A percentile compares a stretch with the other conserved stretches of the same genome.
Conservation (phyloP, 108 stramenopile genomes). For the Tribonema minus region DNA sequence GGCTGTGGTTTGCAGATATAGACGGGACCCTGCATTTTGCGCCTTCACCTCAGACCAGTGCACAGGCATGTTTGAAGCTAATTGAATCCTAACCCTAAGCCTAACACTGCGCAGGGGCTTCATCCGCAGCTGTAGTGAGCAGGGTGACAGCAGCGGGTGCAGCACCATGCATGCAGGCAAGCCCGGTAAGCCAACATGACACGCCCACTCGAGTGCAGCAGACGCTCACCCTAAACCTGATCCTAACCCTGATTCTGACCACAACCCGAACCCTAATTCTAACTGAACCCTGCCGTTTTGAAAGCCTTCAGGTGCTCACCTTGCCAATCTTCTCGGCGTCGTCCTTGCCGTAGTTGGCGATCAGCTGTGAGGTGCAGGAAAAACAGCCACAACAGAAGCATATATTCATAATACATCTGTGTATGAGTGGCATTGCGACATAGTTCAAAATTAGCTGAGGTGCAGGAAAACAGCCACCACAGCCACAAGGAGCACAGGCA, state of each 20-base stretch:
- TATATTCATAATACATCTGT: no score
- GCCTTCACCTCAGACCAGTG: neutral
- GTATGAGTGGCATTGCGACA: no score
- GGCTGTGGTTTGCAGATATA: neutral
- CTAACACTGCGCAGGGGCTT: no score
- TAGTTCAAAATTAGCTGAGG: no score
- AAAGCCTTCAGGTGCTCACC: neutral
- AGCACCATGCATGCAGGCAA: neutral
- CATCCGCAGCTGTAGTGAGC: no score
- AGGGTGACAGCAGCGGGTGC: neutral
- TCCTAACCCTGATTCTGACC: neutral
- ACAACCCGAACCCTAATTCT: neutral
- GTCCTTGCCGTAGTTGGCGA: slow-evolving; percentile 77
- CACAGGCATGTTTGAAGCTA: neutral
- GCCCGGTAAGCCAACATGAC: neutral
- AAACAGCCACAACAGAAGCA: no score
- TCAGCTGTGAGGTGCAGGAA: no score
- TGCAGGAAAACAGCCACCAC: no score
- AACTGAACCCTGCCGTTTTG: neutral
- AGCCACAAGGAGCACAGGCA: no score
- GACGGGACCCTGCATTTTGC: neutral
- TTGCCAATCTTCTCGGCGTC: slow-evolving; percentile 63
- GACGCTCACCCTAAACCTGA: neutral
- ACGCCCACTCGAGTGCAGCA: neutral
- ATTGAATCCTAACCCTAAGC: no score